A percentile compares a stretch with the other conserved stretches of the same genome.
Evolutionary conservation across 495 filamentous ascomycete genomes (phyloP).

Genomic region (Hypoxylon trugodes): DNA sequence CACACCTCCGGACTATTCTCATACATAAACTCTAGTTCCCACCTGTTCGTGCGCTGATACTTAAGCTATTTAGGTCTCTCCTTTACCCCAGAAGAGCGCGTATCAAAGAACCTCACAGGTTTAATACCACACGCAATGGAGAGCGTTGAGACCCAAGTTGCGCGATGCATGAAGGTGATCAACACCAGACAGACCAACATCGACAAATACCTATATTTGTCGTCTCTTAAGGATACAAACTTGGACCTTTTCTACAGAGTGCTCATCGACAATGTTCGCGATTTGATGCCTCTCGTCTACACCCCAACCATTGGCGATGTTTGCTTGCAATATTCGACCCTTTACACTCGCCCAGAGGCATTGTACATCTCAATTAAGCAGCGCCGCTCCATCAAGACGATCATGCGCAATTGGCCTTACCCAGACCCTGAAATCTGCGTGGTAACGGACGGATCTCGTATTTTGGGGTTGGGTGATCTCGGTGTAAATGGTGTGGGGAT

Average conservation of each 20-base stretch:
- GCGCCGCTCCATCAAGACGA: constrained; percentile 79
- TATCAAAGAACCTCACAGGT: constrained; percentile 65
- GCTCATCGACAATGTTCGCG: constrained; percentile 87
- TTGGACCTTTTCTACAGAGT: constrained; percentile 94
- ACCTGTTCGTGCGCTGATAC: constrained; percentile 19
- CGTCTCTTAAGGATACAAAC: constrained; percentile 85
- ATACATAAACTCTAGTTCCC: constrained; percentile 13
- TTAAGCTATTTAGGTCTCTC: constrained; percentile 56
- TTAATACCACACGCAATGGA: constrained; percentile 67
- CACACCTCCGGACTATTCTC: neutral
- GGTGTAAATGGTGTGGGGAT: constrained; percentile 99
- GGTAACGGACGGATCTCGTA: constrained; percentile 95
- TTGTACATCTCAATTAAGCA: constrained; percentile 94
- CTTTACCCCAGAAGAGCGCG: constrained; percentile 63
- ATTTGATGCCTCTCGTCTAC: constrained; percentile 94
- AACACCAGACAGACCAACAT: constrained; percentile 78
- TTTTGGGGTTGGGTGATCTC: constrained; percentile 93
- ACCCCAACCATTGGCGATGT: constrained; percentile 97
- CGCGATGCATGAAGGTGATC: constrained; percentile 70
- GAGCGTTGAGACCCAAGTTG: constrained; percentile 59
- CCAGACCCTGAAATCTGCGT: constrained; percentile 91
- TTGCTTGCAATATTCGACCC: constrained; percentile 92
- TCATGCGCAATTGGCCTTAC: constrained; percentile 91
- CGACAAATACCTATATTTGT: constrained; percentile 95
- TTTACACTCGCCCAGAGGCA: constrained; percentile 94